Conservation (phyloP, 208 protist species). For the Leishmania arabica region DNA sequence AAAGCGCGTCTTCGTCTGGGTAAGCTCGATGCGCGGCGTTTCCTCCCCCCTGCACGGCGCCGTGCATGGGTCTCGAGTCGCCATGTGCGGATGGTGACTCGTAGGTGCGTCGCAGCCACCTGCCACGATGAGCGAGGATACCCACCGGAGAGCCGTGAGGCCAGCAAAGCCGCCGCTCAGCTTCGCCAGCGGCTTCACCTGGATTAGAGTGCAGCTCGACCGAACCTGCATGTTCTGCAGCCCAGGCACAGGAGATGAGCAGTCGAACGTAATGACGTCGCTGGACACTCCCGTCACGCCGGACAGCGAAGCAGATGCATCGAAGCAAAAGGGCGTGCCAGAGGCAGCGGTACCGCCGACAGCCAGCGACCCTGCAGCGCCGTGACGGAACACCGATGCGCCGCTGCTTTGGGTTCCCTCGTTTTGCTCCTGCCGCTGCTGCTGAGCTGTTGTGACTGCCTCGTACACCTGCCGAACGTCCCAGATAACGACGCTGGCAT, state of each 20-base stretch:
- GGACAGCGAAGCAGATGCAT: not conserved
- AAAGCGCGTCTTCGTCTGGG: constrained; percentile 70
- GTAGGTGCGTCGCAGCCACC: constrained; percentile 30
- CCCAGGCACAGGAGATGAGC: constrained; percentile 16
- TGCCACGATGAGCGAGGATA: constrained; percentile 73
- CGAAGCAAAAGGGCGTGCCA: not conserved
- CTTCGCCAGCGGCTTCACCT: constrained; percentile 77
- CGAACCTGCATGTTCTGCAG: constrained; percentile 51
- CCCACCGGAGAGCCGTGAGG: constrained; percentile 73
- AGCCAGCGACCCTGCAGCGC: not conserved
- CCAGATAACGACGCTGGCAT: constrained; percentile 87
- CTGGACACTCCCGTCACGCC: constrained; percentile 18
- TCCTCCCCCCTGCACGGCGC: constrained; percentile 39
- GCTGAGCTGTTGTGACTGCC: constrained; percentile 35
- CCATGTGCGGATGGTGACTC: constrained; percentile 32
- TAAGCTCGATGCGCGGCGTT: constrained; percentile 34
- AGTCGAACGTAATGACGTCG: constrained; percentile 76
- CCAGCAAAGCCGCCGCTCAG: constrained; percentile 83
- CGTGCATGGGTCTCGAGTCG: constrained; percentile 14
- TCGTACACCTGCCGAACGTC: constrained; percentile 82
- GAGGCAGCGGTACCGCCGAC: not conserved
- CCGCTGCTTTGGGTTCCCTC: not conserved
- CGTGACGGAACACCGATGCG: not conserved
- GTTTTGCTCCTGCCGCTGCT: constrained; percentile 7
- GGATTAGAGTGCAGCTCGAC: constrained; percentile 74